Evolutionary conservation across 495 filamentous ascomycete species (phyloP).

Genomic region (Penicillium herquei): DNA sequence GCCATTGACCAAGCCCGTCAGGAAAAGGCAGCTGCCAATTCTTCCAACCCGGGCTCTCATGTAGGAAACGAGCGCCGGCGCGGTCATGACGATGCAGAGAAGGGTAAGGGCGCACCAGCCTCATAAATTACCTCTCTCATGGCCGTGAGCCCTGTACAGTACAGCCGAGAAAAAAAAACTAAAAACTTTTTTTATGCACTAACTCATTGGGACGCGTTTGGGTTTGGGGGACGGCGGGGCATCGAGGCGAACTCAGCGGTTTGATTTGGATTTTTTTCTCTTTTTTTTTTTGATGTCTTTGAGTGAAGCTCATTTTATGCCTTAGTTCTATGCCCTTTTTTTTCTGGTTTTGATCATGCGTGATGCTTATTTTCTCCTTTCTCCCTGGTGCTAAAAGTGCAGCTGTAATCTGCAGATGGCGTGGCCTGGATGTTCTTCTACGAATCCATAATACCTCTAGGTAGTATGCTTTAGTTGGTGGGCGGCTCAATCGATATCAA

Average conservation of each 20-base stretch:
- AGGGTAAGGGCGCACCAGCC: slow-evolving; percentile 35
- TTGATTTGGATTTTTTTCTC: slow-evolving; percentile 34
- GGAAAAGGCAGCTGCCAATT: slow-evolving; percentile 55
- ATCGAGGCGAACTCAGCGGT: slow-evolving; percentile 47
- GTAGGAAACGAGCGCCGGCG: slow-evolving; percentile 45
- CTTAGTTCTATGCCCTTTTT: slow-evolving; percentile 4
- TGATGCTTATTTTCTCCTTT: slow-evolving; percentile 21
- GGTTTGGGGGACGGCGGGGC: slow-evolving; percentile 37
- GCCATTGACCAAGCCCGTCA: slow-evolving; percentile 80
- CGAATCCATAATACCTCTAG: slow-evolving; percentile 3
- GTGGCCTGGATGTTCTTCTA: slow-evolving; percentile 11
- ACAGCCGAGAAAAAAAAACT: slow-evolving; percentile 31
- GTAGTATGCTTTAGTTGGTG: slow-evolving; percentile 6
- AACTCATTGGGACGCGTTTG: slow-evolving; percentile 46
- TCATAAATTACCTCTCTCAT: slow-evolving; percentile 26
- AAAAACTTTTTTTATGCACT: slow-evolving; percentile 32
- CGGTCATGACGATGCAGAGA: slow-evolving; percentile 49
- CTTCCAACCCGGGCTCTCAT: slow-evolving; percentile 29
- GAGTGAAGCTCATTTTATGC: slow-evolving; percentile 8
- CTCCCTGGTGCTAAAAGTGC: slow-evolving; percentile 13
- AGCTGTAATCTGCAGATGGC: slow-evolving; percentile 13
- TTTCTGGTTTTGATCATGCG: slow-evolving; percentile 23
- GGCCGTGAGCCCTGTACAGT: slow-evolving; percentile 47
- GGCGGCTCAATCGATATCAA: slow-evolving; percentile 7
- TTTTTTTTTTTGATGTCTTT: not conserved